Evolutionary conservation across 176 grass and related monocot species (phyloP).

Genomic region (Carex pumila): DNA sequence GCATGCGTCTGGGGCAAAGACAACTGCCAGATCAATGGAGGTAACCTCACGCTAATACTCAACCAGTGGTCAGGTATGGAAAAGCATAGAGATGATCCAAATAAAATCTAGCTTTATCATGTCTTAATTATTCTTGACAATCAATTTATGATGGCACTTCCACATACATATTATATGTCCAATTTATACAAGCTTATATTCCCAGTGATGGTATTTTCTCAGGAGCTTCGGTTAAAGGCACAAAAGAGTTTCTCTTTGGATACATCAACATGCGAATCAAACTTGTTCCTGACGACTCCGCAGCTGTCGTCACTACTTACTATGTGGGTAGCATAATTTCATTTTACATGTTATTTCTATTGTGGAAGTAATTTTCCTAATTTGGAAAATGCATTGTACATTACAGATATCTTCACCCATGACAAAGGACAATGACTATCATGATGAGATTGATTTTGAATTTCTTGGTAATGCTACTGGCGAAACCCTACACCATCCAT

Average conservation of each 20-base stretch:
- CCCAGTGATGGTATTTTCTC: background rate
- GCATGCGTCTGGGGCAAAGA: no score
- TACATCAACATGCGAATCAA: conserved; percentile 47
- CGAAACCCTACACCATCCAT: conserved; percentile 78
- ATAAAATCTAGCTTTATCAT: background rate
- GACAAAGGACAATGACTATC: conserved; percentile 13
- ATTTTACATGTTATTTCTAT: background rate
- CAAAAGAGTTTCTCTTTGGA: conserved; percentile 46
- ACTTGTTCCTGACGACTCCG: conserved; percentile 50
- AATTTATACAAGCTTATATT: background rate
- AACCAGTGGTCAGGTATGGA: no score
- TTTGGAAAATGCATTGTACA: background rate
- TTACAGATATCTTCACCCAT: conserved; percentile 49
- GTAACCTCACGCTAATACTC: no score
- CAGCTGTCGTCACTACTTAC: conserved; percentile 71
- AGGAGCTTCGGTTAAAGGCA: conserved; percentile 37
- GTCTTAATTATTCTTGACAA: background rate
- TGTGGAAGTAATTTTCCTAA: background rate
- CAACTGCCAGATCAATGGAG: no score
- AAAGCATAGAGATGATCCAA: no score
- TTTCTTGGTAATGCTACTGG: conserved; percentile 73
- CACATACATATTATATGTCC: background rate
- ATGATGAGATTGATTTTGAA: conserved; percentile 90
- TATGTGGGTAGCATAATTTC: conserved; percentile 29
- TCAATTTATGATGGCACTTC: background rate